Base-by-base conservation (phyloP, 345 rosid species). In the Populus euphratica region DNA sequence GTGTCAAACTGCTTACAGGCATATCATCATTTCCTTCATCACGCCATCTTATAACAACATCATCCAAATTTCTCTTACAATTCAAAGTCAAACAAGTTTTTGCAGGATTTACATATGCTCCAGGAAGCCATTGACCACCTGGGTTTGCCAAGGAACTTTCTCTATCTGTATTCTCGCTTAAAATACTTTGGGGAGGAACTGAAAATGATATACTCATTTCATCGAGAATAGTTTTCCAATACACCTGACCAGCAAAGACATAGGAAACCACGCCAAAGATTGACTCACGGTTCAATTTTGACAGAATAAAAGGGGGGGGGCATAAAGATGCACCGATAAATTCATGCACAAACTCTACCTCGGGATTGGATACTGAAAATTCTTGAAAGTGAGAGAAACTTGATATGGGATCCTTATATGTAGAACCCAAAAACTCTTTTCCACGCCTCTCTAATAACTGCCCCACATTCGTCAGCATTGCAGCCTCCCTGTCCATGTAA, bases 71-170 rank as follows among this genome's bases (percentile, higher is more conserved):
- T 87, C 89, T 87, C 77, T 89, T 88, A 25, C 73, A 44, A 70
- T 86, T 88, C 75, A 76, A 69, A 35, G 71, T 81, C 83, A 93
- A 81, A 85, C 98, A 96, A 83, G 81, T 88, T 76, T 88, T 85
- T 21, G 94, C 98, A 80, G 98, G 89, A 68, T 96, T 96, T 76
- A 92, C 66, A 76, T 68, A 83, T 33, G 96, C 98, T 73, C 98
- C 98, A 65, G 94, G 98, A 83, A 96, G 91, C 99, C 99, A 96
- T 79, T 85, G 82, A 41, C 94, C 99, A 36, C 98, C 96, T 3
- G 98, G 98, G 63, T 85, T 80, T 50, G 75, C 25, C 65, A 65
- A 20, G 50, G 10, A 31, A 41, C 77, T 79, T 71, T 83, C 84
- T 27, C 77, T 86, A 76, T 74, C 50, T 39, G 87, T 72, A 77